These are phyloP conservation scores for Acanthochlamys bracteata DNA, from an alignment of 106 monocot species.

Conservation along the genomic window DNA sequence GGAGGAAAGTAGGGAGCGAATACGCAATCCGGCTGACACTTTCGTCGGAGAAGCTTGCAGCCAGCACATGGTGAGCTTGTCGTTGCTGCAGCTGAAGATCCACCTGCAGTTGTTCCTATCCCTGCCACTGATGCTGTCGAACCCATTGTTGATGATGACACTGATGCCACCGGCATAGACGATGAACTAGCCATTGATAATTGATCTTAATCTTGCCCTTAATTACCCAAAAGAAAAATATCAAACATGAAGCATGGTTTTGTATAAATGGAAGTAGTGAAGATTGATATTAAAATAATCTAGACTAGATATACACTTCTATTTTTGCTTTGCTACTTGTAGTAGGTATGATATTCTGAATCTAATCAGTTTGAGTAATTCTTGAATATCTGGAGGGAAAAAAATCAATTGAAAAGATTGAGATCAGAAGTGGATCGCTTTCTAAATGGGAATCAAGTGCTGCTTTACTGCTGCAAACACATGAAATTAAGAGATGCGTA, in stretches of 20 bases:
- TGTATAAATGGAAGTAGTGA: not conserved
- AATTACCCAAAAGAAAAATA: not conserved
- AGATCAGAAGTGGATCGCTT: too few relatives aligned
- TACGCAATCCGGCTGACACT: slow-evolving; percentile 93
- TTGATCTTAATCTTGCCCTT: not conserved
- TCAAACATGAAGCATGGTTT: not conserved
- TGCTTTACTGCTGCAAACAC: too few relatives aligned
- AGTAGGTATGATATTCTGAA: not conserved
- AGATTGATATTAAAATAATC: not conserved
- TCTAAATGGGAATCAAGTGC: too few relatives aligned
- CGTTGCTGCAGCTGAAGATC: not conserved
- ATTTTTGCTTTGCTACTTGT: not conserved
- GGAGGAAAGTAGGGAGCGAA: slow-evolving; percentile 96
- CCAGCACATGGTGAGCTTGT: slow-evolving; percentile 67
- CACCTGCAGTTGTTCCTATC: too few relatives aligned
- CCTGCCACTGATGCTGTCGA: not conserved
- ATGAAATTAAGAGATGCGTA: too few relatives aligned
- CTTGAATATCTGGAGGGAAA: not conserved
- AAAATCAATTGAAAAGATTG: too few relatives aligned
- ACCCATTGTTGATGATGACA: not conserved
- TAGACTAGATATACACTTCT: not conserved
- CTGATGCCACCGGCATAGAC: not conserved
- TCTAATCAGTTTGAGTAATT: not conserved
- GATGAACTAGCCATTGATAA: not conserved
- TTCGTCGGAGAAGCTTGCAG: slow-evolving; percentile 89